Evolutionary conservation across 83 land plant species (phyloP).

Genomic region (Isoetes engelmannii): DNA sequence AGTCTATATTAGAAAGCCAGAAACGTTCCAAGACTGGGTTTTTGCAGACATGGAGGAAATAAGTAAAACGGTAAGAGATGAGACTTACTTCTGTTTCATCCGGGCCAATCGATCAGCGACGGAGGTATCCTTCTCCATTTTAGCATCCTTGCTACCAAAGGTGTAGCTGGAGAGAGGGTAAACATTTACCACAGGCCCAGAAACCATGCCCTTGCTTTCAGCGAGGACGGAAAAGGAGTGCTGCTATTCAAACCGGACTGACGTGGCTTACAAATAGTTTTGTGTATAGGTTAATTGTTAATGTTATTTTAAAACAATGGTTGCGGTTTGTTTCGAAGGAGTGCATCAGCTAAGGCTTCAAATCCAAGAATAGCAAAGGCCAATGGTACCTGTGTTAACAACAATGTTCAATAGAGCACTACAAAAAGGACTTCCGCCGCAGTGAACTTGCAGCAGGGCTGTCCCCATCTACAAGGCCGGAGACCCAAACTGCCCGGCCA

Average conservation of each 20-base stretch:
- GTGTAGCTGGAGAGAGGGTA: conserved; percentile 97
- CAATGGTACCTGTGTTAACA: too few species aligned
- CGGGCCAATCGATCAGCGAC: conserved; percentile 96
- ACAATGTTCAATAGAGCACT: too few species aligned
- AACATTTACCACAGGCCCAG: conserved; percentile 75
- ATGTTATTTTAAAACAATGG: too few species aligned
- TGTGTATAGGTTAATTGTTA: not conserved
- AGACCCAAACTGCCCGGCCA: too few species aligned
- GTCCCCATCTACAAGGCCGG: too few species aligned
- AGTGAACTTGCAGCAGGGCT: too few species aligned
- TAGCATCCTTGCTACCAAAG: conserved; percentile 95
- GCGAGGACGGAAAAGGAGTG: not conserved
- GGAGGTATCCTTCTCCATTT: conserved; percentile 98
- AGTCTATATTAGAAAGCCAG: not conserved
- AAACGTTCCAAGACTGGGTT: not conserved
- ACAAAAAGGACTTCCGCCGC: too few species aligned
- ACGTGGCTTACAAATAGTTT: not conserved
- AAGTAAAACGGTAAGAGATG: not conserved
- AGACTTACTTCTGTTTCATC: conserved; percentile 89
- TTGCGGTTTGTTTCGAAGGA: too few species aligned
- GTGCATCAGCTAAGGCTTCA: too few species aligned
- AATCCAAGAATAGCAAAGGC: too few species aligned
- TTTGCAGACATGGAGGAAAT: not conserved
- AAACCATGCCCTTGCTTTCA: conserved; percentile 31
- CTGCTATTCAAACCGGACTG: not conserved